These are phyloP conservation scores for Botrytis byssoidea DNA, from an alignment of 2,329 filamentous ascomycete species.

Conservation along the genomic window DNA sequence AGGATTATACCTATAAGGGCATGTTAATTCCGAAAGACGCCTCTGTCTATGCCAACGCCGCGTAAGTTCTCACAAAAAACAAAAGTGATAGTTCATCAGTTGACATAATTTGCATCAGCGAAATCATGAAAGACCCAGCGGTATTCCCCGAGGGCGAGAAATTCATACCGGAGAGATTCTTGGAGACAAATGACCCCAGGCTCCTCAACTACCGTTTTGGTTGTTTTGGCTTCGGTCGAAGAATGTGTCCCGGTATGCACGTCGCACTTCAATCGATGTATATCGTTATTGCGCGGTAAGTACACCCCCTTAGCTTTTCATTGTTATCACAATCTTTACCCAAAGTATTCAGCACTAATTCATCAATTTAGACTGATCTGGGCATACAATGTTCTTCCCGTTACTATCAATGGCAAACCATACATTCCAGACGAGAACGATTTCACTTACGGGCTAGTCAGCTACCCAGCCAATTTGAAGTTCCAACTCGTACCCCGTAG, in stretches of 20 bases:
- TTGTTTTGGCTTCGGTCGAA: background rate
- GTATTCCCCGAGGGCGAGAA: background rate
- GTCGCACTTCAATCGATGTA: slow-evolving; percentile 2
- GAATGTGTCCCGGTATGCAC: slow-evolving; percentile 5
- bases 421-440: background rate
- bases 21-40: slow-evolving; percentile 1
- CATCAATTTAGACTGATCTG: background rate
- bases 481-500: background rate
- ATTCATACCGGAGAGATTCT: slow-evolving; percentile 1
- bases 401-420: background rate
- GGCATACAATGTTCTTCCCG: background rate
- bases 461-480: slow-evolving; percentile 2
- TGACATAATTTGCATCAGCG: background rate
- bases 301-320: background rate
- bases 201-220: slow-evolving; percentile 2
- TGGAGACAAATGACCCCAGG: background rate
- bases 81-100: background rate
- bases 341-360: background rate
- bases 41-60: slow-evolving; percentile 1
- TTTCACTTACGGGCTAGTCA: background rate
- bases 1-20: background rate
- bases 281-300: slow-evolving; percentile 6
- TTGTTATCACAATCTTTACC: background rate
- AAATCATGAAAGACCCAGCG: background rate
- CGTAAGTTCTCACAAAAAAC: background rate